Conservation (phyloP, 2,329 filamentous ascomycete species). For the Plenodomus tracheiphilus region DNA sequence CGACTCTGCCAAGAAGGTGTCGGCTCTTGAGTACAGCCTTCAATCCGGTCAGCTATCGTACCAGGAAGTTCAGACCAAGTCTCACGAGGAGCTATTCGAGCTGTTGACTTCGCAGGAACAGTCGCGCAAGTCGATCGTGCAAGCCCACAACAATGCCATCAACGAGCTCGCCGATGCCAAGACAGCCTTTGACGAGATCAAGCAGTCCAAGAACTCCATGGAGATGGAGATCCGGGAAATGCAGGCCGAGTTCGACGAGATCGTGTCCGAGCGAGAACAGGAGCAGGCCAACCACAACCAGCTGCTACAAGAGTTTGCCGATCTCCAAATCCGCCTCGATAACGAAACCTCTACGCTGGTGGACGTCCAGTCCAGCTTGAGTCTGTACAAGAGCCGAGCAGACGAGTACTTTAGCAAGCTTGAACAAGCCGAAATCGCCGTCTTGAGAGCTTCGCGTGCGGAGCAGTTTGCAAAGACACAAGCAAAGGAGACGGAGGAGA, state of each 20-base stretch:
- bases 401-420: conserved; percentile 98
- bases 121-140: conserved; percentile 76
- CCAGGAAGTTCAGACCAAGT: conserved; percentile 88
- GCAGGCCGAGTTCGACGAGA: conserved; percentile 80
- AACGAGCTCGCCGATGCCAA: conserved; percentile 86
- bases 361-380: conserved; percentile 82
- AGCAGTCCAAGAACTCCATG: conserved; percentile 74
- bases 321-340: conserved; percentile 90
- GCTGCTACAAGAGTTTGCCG: conserved; percentile 87
- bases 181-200: conserved; percentile 81
- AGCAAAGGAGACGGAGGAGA: conserved; percentile 87
- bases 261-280: conserved; percentile 77
- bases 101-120: conserved; percentile 92
- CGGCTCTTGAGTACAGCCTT: conserved; percentile 82
- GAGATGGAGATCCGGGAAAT: conserved; percentile 88
- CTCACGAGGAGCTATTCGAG: conserved; percentile 91
- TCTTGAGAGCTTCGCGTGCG: conserved; percentile 86
- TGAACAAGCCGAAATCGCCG: conserved; percentile 93
- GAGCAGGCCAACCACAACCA: conserved; percentile 86
- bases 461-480: conserved; percentile 94
- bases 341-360: conserved; percentile 82
- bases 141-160: conserved; percentile 83
- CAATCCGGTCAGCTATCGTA: conserved; percentile 85
- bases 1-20: conserved; percentile 90
- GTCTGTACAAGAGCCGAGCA: conserved; percentile 85